Conservation (phyloP, 495 filamentous ascomycete genomes). For the Neurospora sp. region DNA sequence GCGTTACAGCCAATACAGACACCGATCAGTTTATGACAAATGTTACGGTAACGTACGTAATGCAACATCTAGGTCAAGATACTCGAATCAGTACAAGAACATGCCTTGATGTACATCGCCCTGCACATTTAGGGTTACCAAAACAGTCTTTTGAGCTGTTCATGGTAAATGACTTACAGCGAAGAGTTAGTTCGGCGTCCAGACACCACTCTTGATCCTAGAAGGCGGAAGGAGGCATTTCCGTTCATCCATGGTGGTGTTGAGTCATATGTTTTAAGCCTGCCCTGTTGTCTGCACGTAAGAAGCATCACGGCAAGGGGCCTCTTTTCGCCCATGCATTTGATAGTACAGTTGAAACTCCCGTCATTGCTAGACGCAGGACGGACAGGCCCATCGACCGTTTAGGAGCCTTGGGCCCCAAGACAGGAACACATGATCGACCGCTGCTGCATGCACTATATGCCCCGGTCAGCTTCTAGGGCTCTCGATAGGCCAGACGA, state of each 20-base stretch:
- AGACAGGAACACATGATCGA: constrained; percentile 20
- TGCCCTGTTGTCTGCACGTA: neutral
- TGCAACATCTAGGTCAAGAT: neutral
- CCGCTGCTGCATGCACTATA: constrained; percentile 16
- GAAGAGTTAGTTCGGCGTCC: neutral
- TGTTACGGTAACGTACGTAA: neutral
- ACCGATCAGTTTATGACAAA: neutral
- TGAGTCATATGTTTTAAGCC: neutral
- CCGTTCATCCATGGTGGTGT: neutral
- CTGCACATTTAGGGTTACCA: neutral
- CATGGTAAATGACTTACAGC: neutral
- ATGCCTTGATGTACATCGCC: neutral
- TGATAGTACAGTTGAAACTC: neutral
- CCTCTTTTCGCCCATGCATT: neutral
- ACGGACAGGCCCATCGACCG: neutral
- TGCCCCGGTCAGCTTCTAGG: neutral
- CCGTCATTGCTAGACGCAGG: neutral
- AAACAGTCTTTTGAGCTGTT: neutral
- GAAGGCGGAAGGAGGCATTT: neutral
- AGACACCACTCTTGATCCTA: neutral
- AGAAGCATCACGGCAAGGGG: neutral
- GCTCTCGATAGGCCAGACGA: neutral
- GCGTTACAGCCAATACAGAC: neutral
- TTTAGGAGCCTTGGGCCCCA: neutral
- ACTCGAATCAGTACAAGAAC: neutral